Percentiles rank a stretch among this genome's conserved stretches.
These are phyloP conservation scores for Pezicula carpinea DNA, from an alignment of 2,329 filamentous ascomycete genomes.

Conservation along the genomic window DNA sequence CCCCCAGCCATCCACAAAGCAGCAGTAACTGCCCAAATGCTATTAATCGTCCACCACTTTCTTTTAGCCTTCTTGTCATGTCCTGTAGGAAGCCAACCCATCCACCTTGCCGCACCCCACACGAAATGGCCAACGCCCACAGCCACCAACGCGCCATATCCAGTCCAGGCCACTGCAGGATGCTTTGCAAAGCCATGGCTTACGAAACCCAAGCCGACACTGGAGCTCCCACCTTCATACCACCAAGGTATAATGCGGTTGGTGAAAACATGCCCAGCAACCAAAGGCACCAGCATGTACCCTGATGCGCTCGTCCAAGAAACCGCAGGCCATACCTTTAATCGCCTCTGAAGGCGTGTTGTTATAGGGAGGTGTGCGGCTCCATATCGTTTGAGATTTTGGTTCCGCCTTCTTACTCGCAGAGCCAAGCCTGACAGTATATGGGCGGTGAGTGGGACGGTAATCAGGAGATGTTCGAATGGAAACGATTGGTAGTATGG, in stretches of 20 bases:
- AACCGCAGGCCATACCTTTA: slow-evolving; percentile 52
- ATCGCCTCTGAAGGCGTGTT: slow-evolving; percentile 35
- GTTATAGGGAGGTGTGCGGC: slow-evolving; percentile 49
- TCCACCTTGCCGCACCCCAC: slow-evolving; percentile 83
- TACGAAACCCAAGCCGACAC: slow-evolving; percentile 78
- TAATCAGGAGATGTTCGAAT: slow-evolving; percentile 75
- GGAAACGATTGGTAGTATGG: slow-evolving; percentile 86
- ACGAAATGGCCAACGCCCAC: slow-evolving; percentile 72
- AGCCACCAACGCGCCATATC: slow-evolving; percentile 64
- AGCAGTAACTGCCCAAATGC: slow-evolving; percentile 50
- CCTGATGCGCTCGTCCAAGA: slow-evolving; percentile 69
- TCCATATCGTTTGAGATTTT: slow-evolving; percentile 72
- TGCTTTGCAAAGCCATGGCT: slow-evolving; percentile 78
- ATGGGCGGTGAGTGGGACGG: slow-evolving; percentile 69
- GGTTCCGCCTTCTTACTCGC: slow-evolving; percentile 67
- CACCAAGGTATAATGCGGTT: slow-evolving; percentile 73
- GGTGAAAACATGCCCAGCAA: slow-evolving; percentile 67
- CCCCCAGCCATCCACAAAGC: slow-evolving; percentile 78
- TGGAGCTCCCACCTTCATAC: slow-evolving; percentile 79
- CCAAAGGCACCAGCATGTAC: slow-evolving; percentile 61
- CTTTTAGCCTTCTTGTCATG: slow-evolving; percentile 53
- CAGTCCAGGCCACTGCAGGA: slow-evolving; percentile 58
- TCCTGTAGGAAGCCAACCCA: slow-evolving; percentile 56
- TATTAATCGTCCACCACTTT: slow-evolving; percentile 70
- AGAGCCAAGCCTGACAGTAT: slow-evolving; percentile 72